Evolutionary conservation across 2,329 filamentous ascomycete species (phyloP).

Genomic region (Fusarium newnesense): DNA sequence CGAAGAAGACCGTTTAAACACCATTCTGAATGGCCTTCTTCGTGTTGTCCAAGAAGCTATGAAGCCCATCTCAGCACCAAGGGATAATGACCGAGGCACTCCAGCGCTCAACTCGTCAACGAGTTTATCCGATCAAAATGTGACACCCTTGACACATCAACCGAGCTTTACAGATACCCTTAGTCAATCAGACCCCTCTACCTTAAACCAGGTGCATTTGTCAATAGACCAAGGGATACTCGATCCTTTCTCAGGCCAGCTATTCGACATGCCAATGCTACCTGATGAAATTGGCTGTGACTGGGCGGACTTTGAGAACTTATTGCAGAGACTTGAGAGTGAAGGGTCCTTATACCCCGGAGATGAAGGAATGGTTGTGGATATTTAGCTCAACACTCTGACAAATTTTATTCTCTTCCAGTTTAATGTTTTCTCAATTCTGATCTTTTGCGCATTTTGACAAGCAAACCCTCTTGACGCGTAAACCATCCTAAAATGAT

Average conservation of each 20-base stretch:
- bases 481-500: slow-evolving; percentile 24
- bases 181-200: rapidly evolving
- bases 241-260: not conserved
- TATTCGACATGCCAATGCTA: not conserved
- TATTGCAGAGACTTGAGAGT: slow-evolving; percentile 1
- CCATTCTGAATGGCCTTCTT: not conserved
- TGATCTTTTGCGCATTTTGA: not conserved
- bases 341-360: not conserved
- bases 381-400: not conserved
- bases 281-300: slow-evolving; percentile 14
- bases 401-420: rapidly evolving
- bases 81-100: rapidly evolving
- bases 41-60: slow-evolving; percentile 3
- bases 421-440: rapidly evolving
- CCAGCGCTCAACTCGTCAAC: rapidly evolving
- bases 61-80: not conserved
- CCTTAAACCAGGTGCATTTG: rapidly evolving
- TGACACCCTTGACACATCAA: rapidly evolving
- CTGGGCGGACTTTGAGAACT: slow-evolving; percentile 13
- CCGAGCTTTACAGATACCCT: not conserved
- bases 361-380: not conserved
- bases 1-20: not conserved
- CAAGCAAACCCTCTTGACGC: not conserved
- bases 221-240: not conserved
- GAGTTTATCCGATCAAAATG: rapidly evolving